Evolutionary conservation across 2,329 filamentous ascomycete genomes (phyloP).

Genomic region (Penicillium brevicompactum): DNA sequence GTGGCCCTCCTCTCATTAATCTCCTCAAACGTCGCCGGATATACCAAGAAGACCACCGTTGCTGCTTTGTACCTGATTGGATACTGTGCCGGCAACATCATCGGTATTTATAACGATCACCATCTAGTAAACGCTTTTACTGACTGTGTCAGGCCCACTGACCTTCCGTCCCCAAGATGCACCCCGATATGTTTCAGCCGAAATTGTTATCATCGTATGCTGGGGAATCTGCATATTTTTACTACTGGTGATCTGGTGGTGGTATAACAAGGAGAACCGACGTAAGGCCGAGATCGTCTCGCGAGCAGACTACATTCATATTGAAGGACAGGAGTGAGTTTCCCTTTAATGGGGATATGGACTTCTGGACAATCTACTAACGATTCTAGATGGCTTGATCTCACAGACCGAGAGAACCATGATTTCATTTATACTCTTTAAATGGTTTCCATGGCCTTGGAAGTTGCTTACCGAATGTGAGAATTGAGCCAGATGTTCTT

Average conservation of each 20-base stretch:
- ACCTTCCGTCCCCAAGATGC: slow-evolving; percentile 56
- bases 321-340: slow-evolving; percentile 63
- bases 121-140: not conserved
- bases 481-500: too few relatives aligned
- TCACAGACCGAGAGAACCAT: slow-evolving; percentile 63
- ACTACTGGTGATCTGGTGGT: slow-evolving; percentile 61
- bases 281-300: slow-evolving; percentile 56
- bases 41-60: slow-evolving; percentile 51
- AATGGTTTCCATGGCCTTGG: too few relatives aligned
- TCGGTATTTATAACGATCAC: not conserved
- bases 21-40: slow-evolving; percentile 57
- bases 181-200: slow-evolving; percentile 45
- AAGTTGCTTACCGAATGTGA: not conserved
- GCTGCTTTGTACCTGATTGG: slow-evolving; percentile 46
- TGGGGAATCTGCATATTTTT: slow-evolving; percentile 44
- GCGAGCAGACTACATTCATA: slow-evolving; percentile 56
- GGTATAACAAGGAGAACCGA: slow-evolving; percentile 57
- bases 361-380: not conserved
- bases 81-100: slow-evolving; percentile 49
- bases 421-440: slow-evolving; percentile 62
- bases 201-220: slow-evolving; percentile 31
- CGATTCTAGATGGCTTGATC: slow-evolving; percentile 49
- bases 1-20: slow-evolving; percentile 66
- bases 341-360: not conserved
- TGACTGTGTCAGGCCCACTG: slow-evolving; percentile 23